Evolutionary conservation across 208 protist genomes (phyloP), one percentile per base, ranked within the genome.

Genomic region (Spongospora subterranea): DNA sequence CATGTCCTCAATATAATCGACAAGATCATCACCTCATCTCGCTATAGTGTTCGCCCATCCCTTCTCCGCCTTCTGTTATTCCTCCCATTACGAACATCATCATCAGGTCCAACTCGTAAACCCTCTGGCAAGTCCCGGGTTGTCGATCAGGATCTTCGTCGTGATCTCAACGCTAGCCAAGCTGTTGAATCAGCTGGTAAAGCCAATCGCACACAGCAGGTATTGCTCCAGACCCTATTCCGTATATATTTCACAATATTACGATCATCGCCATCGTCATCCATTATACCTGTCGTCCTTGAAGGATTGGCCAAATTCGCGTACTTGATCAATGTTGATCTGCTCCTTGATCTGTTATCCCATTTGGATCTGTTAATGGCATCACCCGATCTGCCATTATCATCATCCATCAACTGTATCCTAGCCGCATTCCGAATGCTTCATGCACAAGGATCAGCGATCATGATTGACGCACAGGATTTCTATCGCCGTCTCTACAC

Each of bases 241-340:
- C n/a, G 40, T 20, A 82, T 43, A 20, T 82, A 45, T 43, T 82
- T 82, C 71, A 45, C 71, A n/a, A 17, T 82, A 6, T 43, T 82
- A n/a, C n/a, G 40, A 43, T 82, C 40, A 13, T 35, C 71, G 35
- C 71, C 71, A 17, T 35, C n/a, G 35, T 82, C 71, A 13, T 20
- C 17, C 40, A n/a, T 82, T 6, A 6, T 82, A 39, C 71, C 71
- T 82, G 17, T 35, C 71, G 71, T 82, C n/a, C n/a, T 82, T 20
- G 71, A 82, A 82, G 71, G 71, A 13, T n/a, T 82, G 6, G 71
- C 71, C 17, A 82, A 82, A 43, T 82, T 82, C 71, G 71, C 71
- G 17, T n/a, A 82, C 35, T 35, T 82, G 71, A n/a, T 82, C 71
- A 82, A 82, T n/a, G 71, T 82, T 43, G 71, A 82, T 40, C 71